Evolutionary conservation across 2,329 filamentous ascomycete genomes (phyloP).

Genomic region (Tothia fuscella): DNA sequence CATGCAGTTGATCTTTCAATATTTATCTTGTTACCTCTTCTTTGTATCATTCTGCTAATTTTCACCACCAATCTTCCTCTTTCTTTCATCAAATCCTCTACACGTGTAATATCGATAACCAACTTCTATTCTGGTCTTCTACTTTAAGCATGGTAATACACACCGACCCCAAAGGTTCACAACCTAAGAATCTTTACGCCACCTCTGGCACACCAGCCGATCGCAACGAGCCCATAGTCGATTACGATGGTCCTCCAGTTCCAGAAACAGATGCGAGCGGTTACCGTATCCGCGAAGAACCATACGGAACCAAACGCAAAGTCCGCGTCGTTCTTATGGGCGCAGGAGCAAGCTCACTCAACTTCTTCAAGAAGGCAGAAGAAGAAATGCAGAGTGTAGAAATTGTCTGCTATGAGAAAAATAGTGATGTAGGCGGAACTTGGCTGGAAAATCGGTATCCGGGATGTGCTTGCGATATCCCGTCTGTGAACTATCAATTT

Average conservation of each 20-base stretch:
- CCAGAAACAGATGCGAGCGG: constrained; percentile 28
- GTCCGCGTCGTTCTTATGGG: constrained; percentile 32
- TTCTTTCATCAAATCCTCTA: too few species aligned
- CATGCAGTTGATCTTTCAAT: too few species aligned
- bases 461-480: constrained; percentile 35
- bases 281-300: constrained; percentile 31
- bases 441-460: constrained; percentile 20
- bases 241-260: constrained; percentile 15
- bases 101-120: not conserved
- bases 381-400: constrained; percentile 29
- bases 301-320: constrained; percentile 30
- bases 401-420: constrained; percentile 27
- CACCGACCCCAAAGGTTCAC: too few species aligned
- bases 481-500: constrained; percentile 38
- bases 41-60: too few species aligned
- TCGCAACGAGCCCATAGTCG: not conserved
- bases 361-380: constrained; percentile 33
- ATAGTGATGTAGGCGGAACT: constrained; percentile 24
- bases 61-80: too few species aligned
- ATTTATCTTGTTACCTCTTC: too few species aligned
- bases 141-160: too few species aligned
- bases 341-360: constrained; percentile 30
- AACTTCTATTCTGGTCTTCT: not conserved
- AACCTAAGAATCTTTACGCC: constrained; percentile 4
- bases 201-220: constrained; percentile 5